Evolutionary conservation across 2,329 filamentous ascomycete species (phyloP).

Genomic region (Pyricularia pennisetigena): DNA sequence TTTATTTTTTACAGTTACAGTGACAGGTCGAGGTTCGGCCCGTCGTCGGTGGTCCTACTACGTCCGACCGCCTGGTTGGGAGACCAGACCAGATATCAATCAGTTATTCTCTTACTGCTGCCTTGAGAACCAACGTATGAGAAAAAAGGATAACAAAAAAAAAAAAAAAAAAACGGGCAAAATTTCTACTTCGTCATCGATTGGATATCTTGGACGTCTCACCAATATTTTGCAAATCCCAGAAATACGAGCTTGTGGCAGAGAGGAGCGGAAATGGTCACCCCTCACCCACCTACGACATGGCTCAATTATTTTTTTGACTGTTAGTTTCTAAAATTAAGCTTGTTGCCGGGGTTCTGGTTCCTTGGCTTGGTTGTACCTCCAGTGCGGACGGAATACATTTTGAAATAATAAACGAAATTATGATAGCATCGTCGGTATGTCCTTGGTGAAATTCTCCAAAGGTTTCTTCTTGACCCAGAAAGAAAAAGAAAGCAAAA

Average conservation of each 20-base stretch:
- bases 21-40: background rate
- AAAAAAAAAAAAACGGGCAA: background rate
- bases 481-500: background rate
- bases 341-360: background rate
- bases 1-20: background rate
- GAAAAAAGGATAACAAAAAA: too few relatives aligned
- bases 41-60: background rate
- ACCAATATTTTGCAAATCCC: background rate
- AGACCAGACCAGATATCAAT: background rate
- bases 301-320: background rate
- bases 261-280: background rate
- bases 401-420: background rate
- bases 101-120: too few relatives aligned
- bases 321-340: background rate
- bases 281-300: background rate
- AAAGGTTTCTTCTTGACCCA: background rate
- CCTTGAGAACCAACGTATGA: too few relatives aligned
- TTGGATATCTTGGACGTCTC: background rate
- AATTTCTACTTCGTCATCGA: background rate
- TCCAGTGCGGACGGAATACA: background rate
- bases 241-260: background rate
- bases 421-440: background rate
- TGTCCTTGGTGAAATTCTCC: background rate
- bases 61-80: background rate
- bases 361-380: background rate